Evolutionary conservation across 257 asterid genomes (phyloP), one percentile per base, ranked within the genome.

Genomic region (Nicotiana tabacum): DNA sequence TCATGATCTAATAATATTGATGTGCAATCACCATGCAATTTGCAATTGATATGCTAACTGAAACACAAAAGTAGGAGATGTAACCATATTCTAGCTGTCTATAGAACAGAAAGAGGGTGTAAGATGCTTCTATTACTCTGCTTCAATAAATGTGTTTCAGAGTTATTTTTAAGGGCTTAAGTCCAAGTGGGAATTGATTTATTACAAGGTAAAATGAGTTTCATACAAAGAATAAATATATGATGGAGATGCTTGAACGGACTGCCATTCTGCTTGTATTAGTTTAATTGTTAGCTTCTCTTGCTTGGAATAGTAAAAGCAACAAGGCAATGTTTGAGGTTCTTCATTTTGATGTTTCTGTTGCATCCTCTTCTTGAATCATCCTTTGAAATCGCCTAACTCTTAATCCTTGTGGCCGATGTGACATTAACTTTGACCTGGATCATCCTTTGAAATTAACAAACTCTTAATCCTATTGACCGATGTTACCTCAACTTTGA

Each of bases 381-480:
- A 67, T 67, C 51, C 4, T 9, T 67, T 67, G 12, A 53, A 53
- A 2, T 53, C 2, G 86, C 92, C 94, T 93, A 92, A 21, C 87
- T 90, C 84, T 90, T 84, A 62, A 91, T 91, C 82, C 98, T 88
- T 66, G 90, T 92, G 87, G 90, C 94, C 5, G 91, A 48, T 2
- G 7, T 88, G 43, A 86, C 79, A 30, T 67, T 29, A 67, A 17
- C 88, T 88, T 18, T 60, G 85, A 17, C 85, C 66, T 72, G 82
- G 91, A 89, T 67, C 51, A 67, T 67, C 29, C 4, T 9, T 67
- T 66, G 11, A 51, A 51, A 2, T 53, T 11, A 87, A 91, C 93
- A 93, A 92, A 17, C 87, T 90, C 84, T 90, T 84, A 62, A 91
- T 91, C 82, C 98, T 88, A 66, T 88, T 92, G 87, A 90, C 94